Conservation (phyloP, 2,329 filamentous ascomycete genomes). For the Pseudogymnoascus sp. region DNA sequence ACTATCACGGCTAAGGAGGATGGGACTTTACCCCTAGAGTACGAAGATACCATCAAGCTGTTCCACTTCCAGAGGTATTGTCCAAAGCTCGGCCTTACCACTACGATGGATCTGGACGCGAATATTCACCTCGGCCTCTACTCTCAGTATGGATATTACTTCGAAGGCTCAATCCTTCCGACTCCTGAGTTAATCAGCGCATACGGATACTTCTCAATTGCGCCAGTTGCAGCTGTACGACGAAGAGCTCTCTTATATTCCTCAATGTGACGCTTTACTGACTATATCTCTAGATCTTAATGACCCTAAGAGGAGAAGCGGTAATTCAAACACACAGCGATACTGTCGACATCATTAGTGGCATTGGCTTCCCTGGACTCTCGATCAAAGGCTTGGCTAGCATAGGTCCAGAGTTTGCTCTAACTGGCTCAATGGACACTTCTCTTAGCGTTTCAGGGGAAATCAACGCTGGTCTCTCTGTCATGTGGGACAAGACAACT, state of each 20-base stretch:
- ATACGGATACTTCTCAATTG: not conserved
- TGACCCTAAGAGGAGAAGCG: constrained; percentile 8
- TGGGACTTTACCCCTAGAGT: not conserved
- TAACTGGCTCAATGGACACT: constrained; percentile 10
- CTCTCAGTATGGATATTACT: not conserved
- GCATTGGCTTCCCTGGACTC: constrained; percentile 10
- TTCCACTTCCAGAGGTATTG: not conserved
- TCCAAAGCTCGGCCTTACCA: not conserved
- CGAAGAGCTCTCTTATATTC: too few species aligned
- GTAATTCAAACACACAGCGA: constrained; percentile 8
- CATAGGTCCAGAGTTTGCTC: constrained; percentile 13
- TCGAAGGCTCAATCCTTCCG: not conserved
- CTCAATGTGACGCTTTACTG: too few species aligned
- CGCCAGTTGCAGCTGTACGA: too few species aligned
- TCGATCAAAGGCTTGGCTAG: constrained; percentile 15
- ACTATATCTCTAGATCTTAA: not conserved
- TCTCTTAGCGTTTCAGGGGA: constrained; percentile 12
- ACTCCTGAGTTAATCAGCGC: not conserved
- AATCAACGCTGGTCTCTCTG: not conserved
- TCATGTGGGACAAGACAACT: too few species aligned
- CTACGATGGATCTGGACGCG: not conserved
- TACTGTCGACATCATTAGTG: not conserved
- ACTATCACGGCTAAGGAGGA: not conserved
- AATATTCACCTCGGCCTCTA: constrained; percentile 4
- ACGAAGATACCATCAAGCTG: constrained; percentile 1